A percentile compares a stretch with the other conserved stretches of the same genome.
Conservation (phyloP, 148 eudicot species). For the Euryodendron excelsum region DNA sequence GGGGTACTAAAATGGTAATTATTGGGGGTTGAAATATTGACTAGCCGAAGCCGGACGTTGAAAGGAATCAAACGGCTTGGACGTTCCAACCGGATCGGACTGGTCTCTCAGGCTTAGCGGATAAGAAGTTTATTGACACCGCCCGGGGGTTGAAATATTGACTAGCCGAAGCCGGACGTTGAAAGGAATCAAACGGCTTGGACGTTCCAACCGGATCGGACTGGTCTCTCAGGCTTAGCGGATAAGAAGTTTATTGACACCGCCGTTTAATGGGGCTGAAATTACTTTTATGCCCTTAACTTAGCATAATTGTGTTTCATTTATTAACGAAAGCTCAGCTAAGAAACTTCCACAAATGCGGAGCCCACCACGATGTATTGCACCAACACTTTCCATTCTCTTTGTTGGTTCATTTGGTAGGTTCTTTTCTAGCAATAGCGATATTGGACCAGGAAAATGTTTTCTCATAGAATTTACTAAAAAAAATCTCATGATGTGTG, state of each 20-base stretch:
- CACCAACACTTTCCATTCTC: no score
- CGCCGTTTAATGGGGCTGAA: neutral
- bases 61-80: constrained; percentile 5
- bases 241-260: neutral
- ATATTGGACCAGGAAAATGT: no score
- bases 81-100: constrained; percentile 1
- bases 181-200: constrained; percentile 9
- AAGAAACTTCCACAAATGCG: no score
- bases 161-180: neutral
- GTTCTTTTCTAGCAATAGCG: no score
- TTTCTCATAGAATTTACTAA: no score
- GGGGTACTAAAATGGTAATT: neutral
- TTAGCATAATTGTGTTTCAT: no score
- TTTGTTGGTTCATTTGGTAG: no score
- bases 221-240: neutral
- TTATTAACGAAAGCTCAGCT: neutral
- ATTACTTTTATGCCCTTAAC: no score
- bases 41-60: neutral
- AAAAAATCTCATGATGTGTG: no score
- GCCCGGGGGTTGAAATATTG: neutral
- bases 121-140: neutral
- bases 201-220: neutral
- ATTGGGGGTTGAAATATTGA: neutral
- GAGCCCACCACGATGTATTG: no score
- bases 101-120: neutral